A percentile compares a stretch with the other conserved stretches of the same genome.
phyloP scores from a whole-genome alignment of 345 rosid genomes.

The Draba incana region DNA sequence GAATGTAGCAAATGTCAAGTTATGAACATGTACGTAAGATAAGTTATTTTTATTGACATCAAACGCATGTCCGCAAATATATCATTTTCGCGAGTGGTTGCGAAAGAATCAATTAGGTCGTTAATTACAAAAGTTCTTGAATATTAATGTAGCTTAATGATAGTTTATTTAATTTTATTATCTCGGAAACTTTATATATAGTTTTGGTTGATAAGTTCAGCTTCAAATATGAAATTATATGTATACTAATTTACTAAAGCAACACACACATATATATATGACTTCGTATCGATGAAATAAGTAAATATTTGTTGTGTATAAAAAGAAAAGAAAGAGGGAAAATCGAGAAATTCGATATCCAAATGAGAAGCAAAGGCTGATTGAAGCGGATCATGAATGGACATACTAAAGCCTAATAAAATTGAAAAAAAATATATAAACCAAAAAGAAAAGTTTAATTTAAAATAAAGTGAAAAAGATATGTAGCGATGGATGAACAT shows the following conservation, averaged over 20 bases:
- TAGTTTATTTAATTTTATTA: no score
- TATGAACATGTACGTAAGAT: no score
- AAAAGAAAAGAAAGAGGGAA: slow-evolving; percentile 34
- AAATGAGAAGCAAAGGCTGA: slow-evolving; percentile 45
- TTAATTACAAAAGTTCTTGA: no score
- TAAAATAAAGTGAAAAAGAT: slow-evolving; percentile 39
- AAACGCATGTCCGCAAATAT: no score
- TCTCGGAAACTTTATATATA: background rate
- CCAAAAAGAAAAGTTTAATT: slow-evolving; percentile 1
- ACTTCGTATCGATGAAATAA: slow-evolving; percentile 17
- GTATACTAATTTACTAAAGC: slow-evolving; percentile 12
- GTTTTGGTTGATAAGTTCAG: background rate
- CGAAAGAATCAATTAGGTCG: no score
- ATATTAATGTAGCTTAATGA: no score
- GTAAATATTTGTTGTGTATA: slow-evolving; percentile 29
- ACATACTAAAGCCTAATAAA: slow-evolving; percentile 38
- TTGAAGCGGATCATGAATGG: slow-evolving; percentile 39
- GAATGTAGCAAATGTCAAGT: no score
- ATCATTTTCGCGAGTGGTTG: no score
- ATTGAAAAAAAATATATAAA: background rate
- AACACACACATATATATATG: background rate
- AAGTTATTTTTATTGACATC: no score
- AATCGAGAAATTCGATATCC: slow-evolving; percentile 46
- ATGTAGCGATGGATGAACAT: slow-evolving; percentile 42
- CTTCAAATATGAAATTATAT: background rate